Evolutionary conservation across 2,329 filamentous ascomycete genomes (phyloP), one percentile per base, ranked within the genome.

Genomic region (Lecanicillium sp.): DNA sequence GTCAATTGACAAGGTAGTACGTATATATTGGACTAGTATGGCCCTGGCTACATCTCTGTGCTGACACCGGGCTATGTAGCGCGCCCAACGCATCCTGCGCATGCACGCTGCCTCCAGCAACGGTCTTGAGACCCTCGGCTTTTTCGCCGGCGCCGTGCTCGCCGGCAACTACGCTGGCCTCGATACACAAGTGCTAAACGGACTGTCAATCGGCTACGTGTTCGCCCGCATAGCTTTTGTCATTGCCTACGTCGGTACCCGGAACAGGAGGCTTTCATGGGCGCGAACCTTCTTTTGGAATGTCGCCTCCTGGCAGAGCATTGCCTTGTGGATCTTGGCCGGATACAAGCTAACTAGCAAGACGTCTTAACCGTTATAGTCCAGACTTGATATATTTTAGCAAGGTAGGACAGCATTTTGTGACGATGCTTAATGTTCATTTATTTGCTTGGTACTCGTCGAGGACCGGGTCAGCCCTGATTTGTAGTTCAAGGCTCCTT

Each of bases 31-130:
- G 12, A 5, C 13, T 5, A 11, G 19, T 18, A n/a, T n/a, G n/a
- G 1, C 3, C 12, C 17, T 20, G 20, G n/a, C 10, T 18, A 4
- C 10, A 9, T n/a, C n/a, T 14, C 14, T n/a, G n/a, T 28, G 18
- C 29, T 32, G 18, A 36, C 15, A 9, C 19, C 25, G 8, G 14
- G 15, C 13, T 19, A 14, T 18, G 8, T 43, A 69, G 45, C 64
- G 62, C n/a, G 70, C 78, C 50, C 77, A 74, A 51, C 62, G 64
- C 34, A 61, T 66, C 11, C 53, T 78, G 25, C 65, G 71, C 33
- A 59, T 64, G 6, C 68, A 77, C 51, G 70, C 72, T 13, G 62
- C 64, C 3, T 34, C 46, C 6, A 43, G 46, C 35, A 63, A 63
- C 48, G 54, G 48, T 36, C 51, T 59, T 35, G 60, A 63, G 48